Percentiles rank a stretch among this genome's conserved stretches.
Conservation (phyloP, 2,329 filamentous ascomycete genomes). For the Hymenoscyphus fraxineus region DNA sequence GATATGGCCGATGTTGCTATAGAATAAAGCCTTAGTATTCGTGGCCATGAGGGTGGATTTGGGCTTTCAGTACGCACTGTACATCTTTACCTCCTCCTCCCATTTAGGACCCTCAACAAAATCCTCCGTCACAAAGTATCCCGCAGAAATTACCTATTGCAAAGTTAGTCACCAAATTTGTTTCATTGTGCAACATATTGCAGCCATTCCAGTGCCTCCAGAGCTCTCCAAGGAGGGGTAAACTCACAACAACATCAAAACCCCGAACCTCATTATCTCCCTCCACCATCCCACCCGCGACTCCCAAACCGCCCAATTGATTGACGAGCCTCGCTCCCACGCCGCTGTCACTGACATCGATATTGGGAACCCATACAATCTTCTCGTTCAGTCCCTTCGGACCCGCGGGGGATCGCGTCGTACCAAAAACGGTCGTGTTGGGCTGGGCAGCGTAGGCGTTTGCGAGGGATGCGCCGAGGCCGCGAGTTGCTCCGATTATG, state of each 20-base stretch:
- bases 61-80: constrained; percentile 51
- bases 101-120: constrained; percentile 59
- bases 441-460: constrained; percentile 51
- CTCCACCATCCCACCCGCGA: constrained; percentile 26
- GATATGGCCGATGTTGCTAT: constrained; percentile 31
- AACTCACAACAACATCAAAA: constrained; percentile 44
- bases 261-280: constrained; percentile 32
- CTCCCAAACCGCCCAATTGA: constrained; percentile 38
- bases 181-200: background rate
- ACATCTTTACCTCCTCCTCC: constrained; percentile 66
- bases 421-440: constrained; percentile 54
- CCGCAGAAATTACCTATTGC: constrained; percentile 60
- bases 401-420: constrained; percentile 46
- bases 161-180: constrained; percentile 21
- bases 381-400: constrained; percentile 40
- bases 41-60: background rate
- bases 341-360: constrained; percentile 51
- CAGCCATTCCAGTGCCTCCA: background rate
- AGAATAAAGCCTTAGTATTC: background rate
- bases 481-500: constrained; percentile 65
- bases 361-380: constrained; percentile 53
- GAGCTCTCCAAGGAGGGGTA: background rate
- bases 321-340: constrained; percentile 47
- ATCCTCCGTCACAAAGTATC: constrained; percentile 65
- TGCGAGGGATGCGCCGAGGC: constrained; percentile 59